Percentiles rank a stretch among this genome's conserved stretches.
Conservation (phyloP, 2,329 filamentous ascomycete genomes). For the Nothophoma quercina region DNA sequence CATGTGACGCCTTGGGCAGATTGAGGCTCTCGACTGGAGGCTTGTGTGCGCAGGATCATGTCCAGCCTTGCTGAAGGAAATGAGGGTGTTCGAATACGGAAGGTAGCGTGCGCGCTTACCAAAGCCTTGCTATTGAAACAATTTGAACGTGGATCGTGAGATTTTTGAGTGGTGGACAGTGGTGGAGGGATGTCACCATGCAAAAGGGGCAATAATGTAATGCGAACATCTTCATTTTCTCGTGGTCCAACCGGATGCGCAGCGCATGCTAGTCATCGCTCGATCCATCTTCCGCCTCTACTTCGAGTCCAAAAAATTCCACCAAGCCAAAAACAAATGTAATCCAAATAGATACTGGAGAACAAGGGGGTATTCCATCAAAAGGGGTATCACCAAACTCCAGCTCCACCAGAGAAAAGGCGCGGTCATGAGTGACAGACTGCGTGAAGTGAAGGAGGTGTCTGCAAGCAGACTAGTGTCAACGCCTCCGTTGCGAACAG, state of each 20-base stretch:
- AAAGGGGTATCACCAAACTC: conserved; percentile 52
- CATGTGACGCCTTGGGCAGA: background rate
- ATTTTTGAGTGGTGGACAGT: background rate
- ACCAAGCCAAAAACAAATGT: conserved; percentile 14
- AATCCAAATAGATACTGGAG: conserved; percentile 13
- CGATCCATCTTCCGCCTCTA: background rate
- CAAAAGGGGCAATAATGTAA: background rate
- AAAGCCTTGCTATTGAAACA: background rate
- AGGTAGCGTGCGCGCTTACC: background rate
- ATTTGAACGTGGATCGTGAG: conserved; percentile 11
- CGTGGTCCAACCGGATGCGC: background rate
- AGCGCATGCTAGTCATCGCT: background rate
- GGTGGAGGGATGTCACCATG: background rate
- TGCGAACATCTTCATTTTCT: conserved; percentile 7
- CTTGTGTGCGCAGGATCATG: too few relatives aligned
- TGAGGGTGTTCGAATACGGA: background rate
- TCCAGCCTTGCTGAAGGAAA: background rate
- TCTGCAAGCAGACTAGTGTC: conserved; percentile 7
- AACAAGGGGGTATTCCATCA: conserved; percentile 19
- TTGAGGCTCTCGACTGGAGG: background rate
- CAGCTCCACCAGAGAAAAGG: conserved; percentile 49
- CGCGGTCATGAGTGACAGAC: conserved; percentile 17
- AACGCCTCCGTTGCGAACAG: conserved; percentile 2
- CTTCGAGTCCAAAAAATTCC: conserved; percentile 3
- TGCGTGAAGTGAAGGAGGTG: conserved; percentile 18